Base-by-base conservation (phyloP, 768 basidiomycete species). In the Tulasnella sp. region DNA sequence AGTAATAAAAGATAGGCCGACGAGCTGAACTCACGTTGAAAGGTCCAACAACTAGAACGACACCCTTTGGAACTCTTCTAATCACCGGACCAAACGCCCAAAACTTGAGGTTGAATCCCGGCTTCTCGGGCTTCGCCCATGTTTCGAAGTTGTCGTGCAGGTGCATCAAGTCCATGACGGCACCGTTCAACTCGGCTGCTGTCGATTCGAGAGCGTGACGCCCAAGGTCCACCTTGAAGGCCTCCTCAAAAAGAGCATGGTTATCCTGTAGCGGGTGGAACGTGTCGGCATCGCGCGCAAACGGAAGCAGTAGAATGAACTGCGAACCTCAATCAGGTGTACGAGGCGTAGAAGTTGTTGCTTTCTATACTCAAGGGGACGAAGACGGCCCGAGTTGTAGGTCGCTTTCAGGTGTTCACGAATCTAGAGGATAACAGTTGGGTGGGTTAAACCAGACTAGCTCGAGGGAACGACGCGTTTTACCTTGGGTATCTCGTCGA, bases 281-380 rank as follows among this genome's bases (percentile, higher is more conserved):
- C 22, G 54, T 16, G 64, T 73, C n/a, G 64, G 74, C 34, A 18
- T 44, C 42, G 20, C 64, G 78, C 28, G 80, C 74, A 24, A 14
- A 28, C 22, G 42, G 72, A 48, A 78, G 46, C 42, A 46, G 16
- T 48, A n/a, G 54, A 31, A 58, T n/a, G 34, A 16, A 42, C 41
- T 37, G 31, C 42, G 0, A 22, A 81, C 81, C 81, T 81, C 72
- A 14, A 81, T 8, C 14, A 81, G 18, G 73, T 81, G 74, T 42
- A 89, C 91, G 18, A 96, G 89, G 83, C 92, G 90, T 24, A 92
- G 88, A 40, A 96, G 88, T 86, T 95, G 94, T 69, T 91, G 89
- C 85, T 92, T 95, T 83, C 95, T 89, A 84, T 89, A 94, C 18
- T 88, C 88, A 78, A 95, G 87, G 22, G 90, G 85, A 83, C 87